Conservation (phyloP, 805 yeast genomes). For the Sungouiozyma ichnusensis region DNA sequence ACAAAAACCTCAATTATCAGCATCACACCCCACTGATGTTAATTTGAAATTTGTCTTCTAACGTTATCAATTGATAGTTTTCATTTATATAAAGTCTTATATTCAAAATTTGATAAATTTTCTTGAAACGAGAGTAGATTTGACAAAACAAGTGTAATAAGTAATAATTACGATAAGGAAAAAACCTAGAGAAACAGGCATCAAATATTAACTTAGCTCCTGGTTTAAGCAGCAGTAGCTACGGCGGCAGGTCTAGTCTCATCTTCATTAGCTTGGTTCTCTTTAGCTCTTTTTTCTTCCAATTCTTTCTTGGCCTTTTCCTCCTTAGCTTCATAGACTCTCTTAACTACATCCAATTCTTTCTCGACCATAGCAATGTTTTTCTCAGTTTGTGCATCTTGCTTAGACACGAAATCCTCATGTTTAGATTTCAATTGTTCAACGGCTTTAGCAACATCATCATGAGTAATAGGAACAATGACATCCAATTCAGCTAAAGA, state of each 20-base stretch:
- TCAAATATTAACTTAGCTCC: neutral
- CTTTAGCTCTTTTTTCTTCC: conserved; percentile 25
- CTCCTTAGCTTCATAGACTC: conserved; percentile 38
- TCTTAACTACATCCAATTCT: conserved; percentile 59
- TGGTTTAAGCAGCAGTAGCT: neutral
- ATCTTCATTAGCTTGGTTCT: conserved; percentile 18
- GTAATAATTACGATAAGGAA: too few species aligned
- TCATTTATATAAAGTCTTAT: neutral
- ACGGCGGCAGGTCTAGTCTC: conserved; percentile 1
- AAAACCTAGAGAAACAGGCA: neutral
- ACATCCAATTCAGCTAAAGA: conserved; percentile 67
- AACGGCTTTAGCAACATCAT: conserved; percentile 56
- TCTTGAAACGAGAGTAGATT: neutral
- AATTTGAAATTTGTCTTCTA: conserved; percentile 41
- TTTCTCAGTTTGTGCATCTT: conserved; percentile 70
- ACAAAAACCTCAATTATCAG: conserved; percentile 75
- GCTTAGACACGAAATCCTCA: conserved; percentile 54
- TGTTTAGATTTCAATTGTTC: conserved; percentile 64
- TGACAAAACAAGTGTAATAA: neutral
- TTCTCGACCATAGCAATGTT: conserved; percentile 69
- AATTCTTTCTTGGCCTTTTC: conserved; percentile 27
- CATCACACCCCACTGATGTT: conserved; percentile 72
- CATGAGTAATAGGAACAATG: conserved; percentile 66
- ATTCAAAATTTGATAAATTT: neutral
- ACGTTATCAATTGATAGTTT: conserved; percentile 1